phyloP scores from a whole-genome alignment of 306 rosid genomes.

The Macrotyloma uniflorum region DNA sequence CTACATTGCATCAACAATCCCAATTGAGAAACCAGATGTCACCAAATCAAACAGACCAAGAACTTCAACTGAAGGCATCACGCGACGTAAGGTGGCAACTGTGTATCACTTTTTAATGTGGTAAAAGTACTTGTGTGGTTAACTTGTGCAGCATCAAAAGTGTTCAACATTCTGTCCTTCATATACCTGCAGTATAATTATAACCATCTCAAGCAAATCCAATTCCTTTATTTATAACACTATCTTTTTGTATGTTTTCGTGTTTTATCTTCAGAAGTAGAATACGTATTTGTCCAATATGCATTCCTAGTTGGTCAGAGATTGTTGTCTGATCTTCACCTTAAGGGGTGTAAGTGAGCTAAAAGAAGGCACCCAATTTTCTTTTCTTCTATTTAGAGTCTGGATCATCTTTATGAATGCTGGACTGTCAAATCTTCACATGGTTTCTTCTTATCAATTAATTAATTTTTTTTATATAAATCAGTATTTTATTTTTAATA shows the following conservation, averaged over 20 bases:
- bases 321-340: not conserved
- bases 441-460: not conserved
- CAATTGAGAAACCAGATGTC: conserved; percentile 53
- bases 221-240: not conserved
- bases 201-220: not conserved
- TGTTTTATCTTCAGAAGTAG: not conserved
- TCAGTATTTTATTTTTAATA: not conserved
- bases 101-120: conserved; percentile 70
- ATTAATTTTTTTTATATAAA: not conserved
- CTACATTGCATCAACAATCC: conserved; percentile 47
- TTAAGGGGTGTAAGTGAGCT: not conserved
- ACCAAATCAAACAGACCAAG: conserved; percentile 66
- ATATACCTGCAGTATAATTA: not conserved
- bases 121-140: conserved; percentile 35
- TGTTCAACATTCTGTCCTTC: conserved; percentile 15
- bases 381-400: not conserved
- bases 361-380: not conserved
- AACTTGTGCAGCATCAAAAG: conserved; percentile 27
- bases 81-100: conserved; percentile 98
- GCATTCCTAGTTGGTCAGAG: not conserved
- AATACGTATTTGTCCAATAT: not conserved
- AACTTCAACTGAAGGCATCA: conserved; percentile 97
- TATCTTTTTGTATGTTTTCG: not conserved
- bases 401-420: not conserved
- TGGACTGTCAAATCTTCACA: not conserved